Evolutionary conservation across 2,329 filamentous ascomycete genomes (phyloP).

Genomic region (Fusarium succisae): DNA sequence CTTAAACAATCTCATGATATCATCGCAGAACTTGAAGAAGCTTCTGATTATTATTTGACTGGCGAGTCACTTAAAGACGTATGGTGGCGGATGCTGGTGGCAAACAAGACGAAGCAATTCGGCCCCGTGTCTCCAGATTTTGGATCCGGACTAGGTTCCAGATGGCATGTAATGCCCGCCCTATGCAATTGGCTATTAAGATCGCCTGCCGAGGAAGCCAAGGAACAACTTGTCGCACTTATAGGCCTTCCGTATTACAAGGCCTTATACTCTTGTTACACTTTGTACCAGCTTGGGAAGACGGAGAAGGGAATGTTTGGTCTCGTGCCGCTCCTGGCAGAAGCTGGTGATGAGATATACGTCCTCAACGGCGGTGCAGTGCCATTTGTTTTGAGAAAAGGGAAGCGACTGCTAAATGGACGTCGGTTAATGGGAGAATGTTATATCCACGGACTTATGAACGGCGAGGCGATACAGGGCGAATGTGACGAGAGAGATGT

Average conservation of each 20-base stretch:
- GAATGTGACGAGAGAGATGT: neutral
- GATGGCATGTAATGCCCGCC: rapidly evolving
- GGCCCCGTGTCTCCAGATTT: rapidly evolving
- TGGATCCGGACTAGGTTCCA: neutral
- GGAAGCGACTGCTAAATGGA: neutral
- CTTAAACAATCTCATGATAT: neutral
- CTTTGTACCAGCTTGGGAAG: neutral
- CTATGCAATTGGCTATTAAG: rapidly evolving
- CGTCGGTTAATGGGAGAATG: neutral
- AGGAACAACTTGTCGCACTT: neutral
- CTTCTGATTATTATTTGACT: neutral
- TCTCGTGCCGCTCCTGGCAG: neutral
- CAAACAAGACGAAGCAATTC: neutral
- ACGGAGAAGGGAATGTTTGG: neutral
- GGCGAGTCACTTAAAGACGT: neutral
- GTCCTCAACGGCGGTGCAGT: neutral
- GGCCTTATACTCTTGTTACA: neutral
- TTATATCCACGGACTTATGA: neutral
- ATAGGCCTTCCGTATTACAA: neutral
- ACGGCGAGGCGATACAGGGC: neutral
- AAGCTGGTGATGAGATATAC: neutral
- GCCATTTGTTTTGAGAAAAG: neutral
- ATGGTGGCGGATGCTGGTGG: neutral
- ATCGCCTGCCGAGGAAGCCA: neutral
- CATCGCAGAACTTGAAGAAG: rapidly evolving